Evolutionary conservation across 2,329 filamentous ascomycete species (phyloP).

Genomic region (Mycosphaerelloides madeirae): DNA sequence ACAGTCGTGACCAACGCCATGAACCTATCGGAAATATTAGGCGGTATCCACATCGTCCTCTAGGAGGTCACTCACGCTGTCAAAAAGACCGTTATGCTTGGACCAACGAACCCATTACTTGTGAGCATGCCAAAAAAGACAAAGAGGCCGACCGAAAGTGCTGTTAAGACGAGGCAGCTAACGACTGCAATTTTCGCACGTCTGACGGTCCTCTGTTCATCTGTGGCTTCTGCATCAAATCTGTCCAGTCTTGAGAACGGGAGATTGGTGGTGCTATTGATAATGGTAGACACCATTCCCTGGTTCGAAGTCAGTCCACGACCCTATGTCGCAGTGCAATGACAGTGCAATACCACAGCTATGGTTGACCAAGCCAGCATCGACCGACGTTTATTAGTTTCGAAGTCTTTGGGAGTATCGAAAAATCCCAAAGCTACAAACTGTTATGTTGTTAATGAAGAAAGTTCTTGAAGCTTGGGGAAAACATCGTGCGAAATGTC

Average conservation of each 20-base stretch:
- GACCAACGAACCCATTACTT: background rate
- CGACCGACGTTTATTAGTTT: background rate
- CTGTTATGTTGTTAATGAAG: no score
- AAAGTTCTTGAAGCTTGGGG: no score
- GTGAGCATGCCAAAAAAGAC: background rate
- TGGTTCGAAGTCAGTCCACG: background rate
- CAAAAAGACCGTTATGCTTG: background rate
- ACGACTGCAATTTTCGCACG: background rate
- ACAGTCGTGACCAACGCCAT: background rate
- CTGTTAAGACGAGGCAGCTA: background rate
- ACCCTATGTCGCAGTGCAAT: background rate
- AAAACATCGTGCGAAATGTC: no score
- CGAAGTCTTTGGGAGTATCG: background rate
- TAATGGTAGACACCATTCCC: background rate
- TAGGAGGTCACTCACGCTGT: background rate
- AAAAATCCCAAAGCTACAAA: no score
- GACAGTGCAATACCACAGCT: background rate
- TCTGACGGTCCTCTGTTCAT: background rate
- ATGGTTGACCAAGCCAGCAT: background rate
- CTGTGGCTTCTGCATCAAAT: background rate
- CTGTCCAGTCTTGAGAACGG: background rate
- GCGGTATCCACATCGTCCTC: no score
- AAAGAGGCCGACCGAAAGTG: background rate
- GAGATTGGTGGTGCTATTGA: background rate
- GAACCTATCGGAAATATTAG: background rate